Evolutionary conservation across 148 eudicot genomes (phyloP).

Genomic region (Spergularia bocconei): DNA sequence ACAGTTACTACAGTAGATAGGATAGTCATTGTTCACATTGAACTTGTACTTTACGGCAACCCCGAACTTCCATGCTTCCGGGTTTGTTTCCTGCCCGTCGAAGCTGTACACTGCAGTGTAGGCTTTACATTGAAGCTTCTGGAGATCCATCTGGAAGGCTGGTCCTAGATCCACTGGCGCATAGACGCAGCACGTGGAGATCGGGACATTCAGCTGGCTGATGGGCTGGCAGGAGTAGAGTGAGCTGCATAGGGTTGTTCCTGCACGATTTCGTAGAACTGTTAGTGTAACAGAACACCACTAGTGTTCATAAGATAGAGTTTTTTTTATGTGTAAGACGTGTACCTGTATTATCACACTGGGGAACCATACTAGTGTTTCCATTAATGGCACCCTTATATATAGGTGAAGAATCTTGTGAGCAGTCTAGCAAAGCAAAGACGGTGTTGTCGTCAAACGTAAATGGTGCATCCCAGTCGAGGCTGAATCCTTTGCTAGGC

Average conservation of each 20-base stretch:
- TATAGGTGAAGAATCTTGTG: constrained; percentile 47
- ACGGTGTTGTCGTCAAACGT: constrained; percentile 53
- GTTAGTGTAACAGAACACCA: too few relatives aligned
- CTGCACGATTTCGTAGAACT: constrained; percentile 8
- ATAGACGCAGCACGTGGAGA: constrained; percentile 76
- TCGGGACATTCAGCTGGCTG: constrained; percentile 55
- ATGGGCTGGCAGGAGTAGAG: constrained; percentile 71
- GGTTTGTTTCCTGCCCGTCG: constrained; percentile 41
- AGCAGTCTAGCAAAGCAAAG: constrained; percentile 75
- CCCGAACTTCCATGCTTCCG: constrained; percentile 74
- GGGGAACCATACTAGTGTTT: constrained; percentile 39
- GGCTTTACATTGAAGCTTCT: constrained; percentile 61
- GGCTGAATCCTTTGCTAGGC: constrained; percentile 77
- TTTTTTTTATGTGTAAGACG: background rate
- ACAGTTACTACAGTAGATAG: constrained; percentile 54
- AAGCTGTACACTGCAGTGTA: constrained; percentile 73
- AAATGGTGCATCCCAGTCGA: constrained; percentile 87
- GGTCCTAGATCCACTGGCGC: constrained; percentile 92
- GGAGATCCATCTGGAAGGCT: constrained; percentile 69
- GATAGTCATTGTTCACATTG: constrained; percentile 63
- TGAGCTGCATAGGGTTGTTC: constrained; percentile 54
- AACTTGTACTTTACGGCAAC: constrained; percentile 74
- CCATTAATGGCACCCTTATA: constrained; percentile 36
- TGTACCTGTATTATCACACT: constrained; percentile 55
- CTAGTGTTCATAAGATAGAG: too few relatives aligned